These are phyloP conservation scores for Metschnikowia reukaufii DNA, from an alignment of 805 yeast genomes.

Conservation along the genomic window DNA sequence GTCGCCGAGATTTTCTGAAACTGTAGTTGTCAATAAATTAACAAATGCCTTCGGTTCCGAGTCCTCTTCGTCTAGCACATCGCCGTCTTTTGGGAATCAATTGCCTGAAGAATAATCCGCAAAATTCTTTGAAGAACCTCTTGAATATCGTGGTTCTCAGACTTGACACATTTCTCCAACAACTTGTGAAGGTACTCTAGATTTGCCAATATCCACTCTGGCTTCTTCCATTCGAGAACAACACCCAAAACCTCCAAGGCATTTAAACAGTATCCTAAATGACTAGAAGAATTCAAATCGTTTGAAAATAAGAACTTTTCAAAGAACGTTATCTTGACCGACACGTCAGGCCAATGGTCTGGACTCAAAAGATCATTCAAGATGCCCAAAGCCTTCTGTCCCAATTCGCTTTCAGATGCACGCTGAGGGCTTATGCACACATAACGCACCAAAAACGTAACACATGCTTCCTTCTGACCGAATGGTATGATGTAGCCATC, in stretches of 20 bases:
- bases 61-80: slow-evolving; percentile 50
- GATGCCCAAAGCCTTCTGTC: slow-evolving; percentile 77
- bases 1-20: slow-evolving; percentile 74
- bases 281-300: slow-evolving; percentile 66
- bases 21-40: slow-evolving; percentile 58
- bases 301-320: slow-evolving; percentile 82
- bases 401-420: slow-evolving; percentile 79
- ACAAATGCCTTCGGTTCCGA: slow-evolving; percentile 66
- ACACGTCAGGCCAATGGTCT: slow-evolving; percentile 81
- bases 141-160: slow-evolving; percentile 85
- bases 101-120: slow-evolving; percentile 64
- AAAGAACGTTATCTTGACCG: slow-evolving; percentile 82
- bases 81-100: slow-evolving; percentile 44
- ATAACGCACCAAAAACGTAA: slow-evolving; percentile 83
- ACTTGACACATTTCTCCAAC: slow-evolving; percentile 75
- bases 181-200: slow-evolving; percentile 67
- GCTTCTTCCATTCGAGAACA: slow-evolving; percentile 72
- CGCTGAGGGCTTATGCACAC: slow-evolving; percentile 84
- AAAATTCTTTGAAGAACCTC: slow-evolving; percentile 78
- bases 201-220: slow-evolving; percentile 78
- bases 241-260: slow-evolving; percentile 88
- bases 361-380: slow-evolving; percentile 71
- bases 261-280: slow-evolving; percentile 79
- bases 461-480: slow-evolving; percentile 83
- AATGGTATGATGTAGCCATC: slow-evolving; percentile 63